Evolutionary conservation across 2,329 filamentous ascomycete species (phyloP).

Genomic region (Pseudopithomyces maydicus): DNA sequence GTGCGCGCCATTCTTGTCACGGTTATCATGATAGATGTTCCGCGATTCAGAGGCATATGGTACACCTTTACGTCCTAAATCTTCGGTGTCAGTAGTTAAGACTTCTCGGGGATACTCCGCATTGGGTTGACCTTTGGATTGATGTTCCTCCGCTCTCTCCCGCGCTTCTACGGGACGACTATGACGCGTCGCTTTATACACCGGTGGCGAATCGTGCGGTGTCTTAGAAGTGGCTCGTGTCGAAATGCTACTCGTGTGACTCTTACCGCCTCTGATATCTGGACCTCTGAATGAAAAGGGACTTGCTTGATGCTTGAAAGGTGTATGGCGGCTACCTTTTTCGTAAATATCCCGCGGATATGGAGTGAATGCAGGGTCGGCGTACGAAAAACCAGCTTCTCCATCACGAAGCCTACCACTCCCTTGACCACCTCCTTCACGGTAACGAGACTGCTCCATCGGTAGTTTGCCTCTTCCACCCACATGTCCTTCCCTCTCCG

Average conservation of each 20-base stretch:
- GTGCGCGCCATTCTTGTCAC: neutral
- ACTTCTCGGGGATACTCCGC: neutral
- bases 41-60: neutral
- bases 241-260: neutral
- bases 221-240: no score
- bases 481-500: neutral
- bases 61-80: neutral
- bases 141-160: neutral
- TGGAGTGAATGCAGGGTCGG: neutral
- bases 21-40: neutral
- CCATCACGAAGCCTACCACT: no score
- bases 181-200: neutral
- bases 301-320: neutral
- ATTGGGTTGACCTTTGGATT: neutral
- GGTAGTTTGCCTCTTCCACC: neutral
- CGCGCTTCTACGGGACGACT: slow-evolving; percentile 1
- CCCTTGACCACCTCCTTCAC: neutral
- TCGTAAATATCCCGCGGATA: neutral
- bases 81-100: neutral
- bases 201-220: neutral
- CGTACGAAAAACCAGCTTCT: neutral
- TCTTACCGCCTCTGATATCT: neutral
- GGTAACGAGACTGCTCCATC: neutral
- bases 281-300: neutral
- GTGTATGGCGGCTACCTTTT: neutral